Evolutionary conservation across 257 asterid species (phyloP), one percentile per base, ranked within the genome.

Genomic region (Solanum bulbocastanum): DNA sequence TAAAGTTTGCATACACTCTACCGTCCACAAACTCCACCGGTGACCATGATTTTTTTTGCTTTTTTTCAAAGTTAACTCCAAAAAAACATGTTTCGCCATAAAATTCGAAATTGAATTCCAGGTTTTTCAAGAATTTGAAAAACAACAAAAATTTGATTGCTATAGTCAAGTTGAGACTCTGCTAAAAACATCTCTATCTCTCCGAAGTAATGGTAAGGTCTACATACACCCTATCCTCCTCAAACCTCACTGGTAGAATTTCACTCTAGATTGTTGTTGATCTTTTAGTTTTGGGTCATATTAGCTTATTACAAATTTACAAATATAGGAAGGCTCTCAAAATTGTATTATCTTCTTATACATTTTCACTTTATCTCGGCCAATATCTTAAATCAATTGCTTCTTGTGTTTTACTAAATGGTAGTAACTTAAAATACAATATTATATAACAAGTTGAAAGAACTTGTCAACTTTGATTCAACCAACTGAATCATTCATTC

Each of bases 201-300:
- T 1, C 4, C 27, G 0, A 58, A 22, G 1, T 22, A 20, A 12
- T 58, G 12, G 0, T 58, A 22, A 20, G 3, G 5, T 58, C 5
- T 52, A 4, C 23, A 56, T 18, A 56, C n/a, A 56, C 10, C 10
- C 4, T 56, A 56, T 7, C 11, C 65, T 56, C 10, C 65, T 20
- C 2, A 56, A 56, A 56, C 1, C n/a, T 1, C 65, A 52, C 62
- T 18, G 0, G 10, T 2, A 6, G 62, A 18, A 56, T 56, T 56
- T 56, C 65, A 52, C n/a, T 23, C 2, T 16, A 20, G 16, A 9
- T 3, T 52, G 60, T 16, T 52, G 62, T 56, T 20, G 5, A 3
- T 42, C 15, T 42, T 42, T 42, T 23, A 23, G 71, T 62, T 62
- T 23, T 62, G 71, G n/a, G 32, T 62, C 76, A 32, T 69, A 14